Evolutionary conservation across 768 basidiomycete species (phyloP).

Genomic region (Termitomyces sp.): DNA sequence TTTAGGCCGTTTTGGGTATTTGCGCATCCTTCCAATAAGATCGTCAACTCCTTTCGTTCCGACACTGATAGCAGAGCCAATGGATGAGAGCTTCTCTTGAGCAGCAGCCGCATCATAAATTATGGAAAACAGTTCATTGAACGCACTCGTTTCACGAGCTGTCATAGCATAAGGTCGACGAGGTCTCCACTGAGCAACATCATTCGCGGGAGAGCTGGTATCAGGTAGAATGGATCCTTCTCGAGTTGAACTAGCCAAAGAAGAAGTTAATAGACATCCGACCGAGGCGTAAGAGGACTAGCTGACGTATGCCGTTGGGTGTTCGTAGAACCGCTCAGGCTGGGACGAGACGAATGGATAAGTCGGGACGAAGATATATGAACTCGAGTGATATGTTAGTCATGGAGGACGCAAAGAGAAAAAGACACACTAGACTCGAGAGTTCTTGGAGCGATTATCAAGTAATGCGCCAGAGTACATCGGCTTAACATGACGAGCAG

Average conservation of each 20-base stretch:
- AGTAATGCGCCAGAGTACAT: conserved; percentile 6
- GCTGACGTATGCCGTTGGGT: not conserved
- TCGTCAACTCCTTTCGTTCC: conserved; percentile 33
- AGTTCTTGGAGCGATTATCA: not conserved
- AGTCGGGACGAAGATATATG: not conserved
- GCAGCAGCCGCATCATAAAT: conserved; percentile 53
- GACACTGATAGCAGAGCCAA: conserved; percentile 13
- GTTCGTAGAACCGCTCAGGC: not conserved
- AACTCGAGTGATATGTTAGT: not conserved
- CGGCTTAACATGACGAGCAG: conserved; percentile 10
- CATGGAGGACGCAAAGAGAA: not conserved
- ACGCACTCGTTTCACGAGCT: conserved; percentile 55
- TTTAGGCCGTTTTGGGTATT: conserved; percentile 41
- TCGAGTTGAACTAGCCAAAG: not conserved
- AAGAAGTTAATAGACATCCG: not conserved
- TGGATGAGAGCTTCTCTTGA: conserved; percentile 18
- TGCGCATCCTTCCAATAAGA: conserved; percentile 50
- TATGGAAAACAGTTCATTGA: conserved; percentile 70
- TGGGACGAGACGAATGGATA: not conserved
- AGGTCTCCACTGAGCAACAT: conserved; percentile 1
- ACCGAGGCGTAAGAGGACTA: not conserved
- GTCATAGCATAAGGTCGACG: conserved; percentile 54
- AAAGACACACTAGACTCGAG: conserved; percentile 3
- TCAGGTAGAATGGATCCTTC: conserved; percentile 28
- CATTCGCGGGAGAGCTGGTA: conserved; percentile 42